A percentile compares a stretch with the other conserved stretches of the same genome.
These are phyloP conservation scores for Ustilago sp. DNA, from an alignment of 1,284 basidiomycete genomes.

Conservation along the genomic window DNA sequence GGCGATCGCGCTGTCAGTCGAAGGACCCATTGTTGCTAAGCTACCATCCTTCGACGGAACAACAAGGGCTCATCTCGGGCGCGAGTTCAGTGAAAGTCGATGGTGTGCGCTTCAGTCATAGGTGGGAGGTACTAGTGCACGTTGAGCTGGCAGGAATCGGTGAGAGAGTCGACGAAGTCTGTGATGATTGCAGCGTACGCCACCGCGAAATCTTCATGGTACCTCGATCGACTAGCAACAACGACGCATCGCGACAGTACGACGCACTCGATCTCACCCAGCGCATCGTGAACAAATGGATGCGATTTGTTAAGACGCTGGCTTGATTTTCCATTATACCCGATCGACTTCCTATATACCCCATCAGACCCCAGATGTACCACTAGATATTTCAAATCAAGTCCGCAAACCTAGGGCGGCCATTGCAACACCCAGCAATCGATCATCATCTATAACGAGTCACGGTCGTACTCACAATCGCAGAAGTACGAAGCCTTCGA, in stretches of 20 bases:
- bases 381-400: no score
- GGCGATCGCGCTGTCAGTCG: constrained; percentile 50
- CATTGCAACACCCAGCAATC: not conserved
- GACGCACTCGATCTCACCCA: constrained; percentile 31
- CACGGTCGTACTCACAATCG: not conserved
- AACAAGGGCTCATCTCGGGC: constrained; percentile 42
- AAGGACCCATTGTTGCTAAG: constrained; percentile 41
- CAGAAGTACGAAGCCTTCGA: not conserved
- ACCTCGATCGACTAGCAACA: constrained; percentile 11
- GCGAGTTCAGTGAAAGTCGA: constrained; percentile 9
- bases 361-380: not conserved
- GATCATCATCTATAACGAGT: not conserved
- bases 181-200: constrained; percentile 44
- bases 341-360: not conserved
- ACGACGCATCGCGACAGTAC: not conserved
- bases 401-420: not conserved
- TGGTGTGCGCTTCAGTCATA: constrained; percentile 39
- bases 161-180: constrained; percentile 27
- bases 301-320: constrained; percentile 29
- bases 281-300: constrained; percentile 39
- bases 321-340: not conserved
- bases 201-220: constrained; percentile 60
- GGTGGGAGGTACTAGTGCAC: constrained; percentile 56
- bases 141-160: constrained; percentile 43
- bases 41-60: constrained; percentile 20